Conservation (phyloP, 2,329 filamentous ascomycete species). For the Aspergillus terreus region DNA sequence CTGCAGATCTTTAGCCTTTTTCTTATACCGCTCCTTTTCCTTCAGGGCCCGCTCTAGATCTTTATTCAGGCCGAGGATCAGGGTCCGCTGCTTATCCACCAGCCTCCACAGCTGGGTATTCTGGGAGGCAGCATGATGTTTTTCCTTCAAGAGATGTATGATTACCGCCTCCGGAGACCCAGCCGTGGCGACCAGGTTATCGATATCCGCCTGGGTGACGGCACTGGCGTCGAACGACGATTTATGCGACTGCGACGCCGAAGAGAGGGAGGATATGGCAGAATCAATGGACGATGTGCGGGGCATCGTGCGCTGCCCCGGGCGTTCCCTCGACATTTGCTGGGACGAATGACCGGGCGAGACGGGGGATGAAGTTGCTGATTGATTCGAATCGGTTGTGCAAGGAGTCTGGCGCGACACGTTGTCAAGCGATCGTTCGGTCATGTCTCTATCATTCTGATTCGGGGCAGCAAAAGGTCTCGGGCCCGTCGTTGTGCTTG, state of each 20-base stretch:
- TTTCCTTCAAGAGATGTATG: constrained; percentile 83
- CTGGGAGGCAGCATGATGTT: constrained; percentile 80
- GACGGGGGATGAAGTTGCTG: constrained; percentile 27
- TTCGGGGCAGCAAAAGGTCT: constrained; percentile 7
- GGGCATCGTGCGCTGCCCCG: constrained; percentile 44
- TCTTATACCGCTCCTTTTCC: constrained; percentile 91
- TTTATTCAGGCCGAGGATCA: constrained; percentile 91
- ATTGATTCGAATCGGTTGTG: constrained; percentile 23
- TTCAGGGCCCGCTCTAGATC: constrained; percentile 87
- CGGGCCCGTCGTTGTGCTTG: constrained; percentile 13
- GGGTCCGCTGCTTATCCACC: constrained; percentile 91
- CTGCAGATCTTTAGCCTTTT: constrained; percentile 76
- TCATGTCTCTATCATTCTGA: constrained; percentile 26
- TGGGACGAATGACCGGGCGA: constrained; percentile 27
- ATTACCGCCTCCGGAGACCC: constrained; percentile 89
- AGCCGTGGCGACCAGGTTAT: constrained; percentile 73
- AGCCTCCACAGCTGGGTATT: constrained; percentile 92
- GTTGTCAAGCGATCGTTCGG: constrained; percentile 17
- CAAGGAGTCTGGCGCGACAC: constrained; percentile 25
- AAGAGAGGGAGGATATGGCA: constrained; percentile 74
- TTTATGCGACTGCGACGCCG: constrained; percentile 56
- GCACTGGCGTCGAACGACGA: constrained; percentile 54
- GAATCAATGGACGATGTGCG: constrained; percentile 91
- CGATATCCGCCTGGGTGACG: constrained; percentile 69
- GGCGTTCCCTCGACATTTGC: constrained; percentile 27